Percentiles rank a stretch among this genome's conserved stretches.
Evolutionary conservation across 495 filamentous ascomycete genomes (phyloP).

Genomic region (Penicillium paxilli): DNA sequence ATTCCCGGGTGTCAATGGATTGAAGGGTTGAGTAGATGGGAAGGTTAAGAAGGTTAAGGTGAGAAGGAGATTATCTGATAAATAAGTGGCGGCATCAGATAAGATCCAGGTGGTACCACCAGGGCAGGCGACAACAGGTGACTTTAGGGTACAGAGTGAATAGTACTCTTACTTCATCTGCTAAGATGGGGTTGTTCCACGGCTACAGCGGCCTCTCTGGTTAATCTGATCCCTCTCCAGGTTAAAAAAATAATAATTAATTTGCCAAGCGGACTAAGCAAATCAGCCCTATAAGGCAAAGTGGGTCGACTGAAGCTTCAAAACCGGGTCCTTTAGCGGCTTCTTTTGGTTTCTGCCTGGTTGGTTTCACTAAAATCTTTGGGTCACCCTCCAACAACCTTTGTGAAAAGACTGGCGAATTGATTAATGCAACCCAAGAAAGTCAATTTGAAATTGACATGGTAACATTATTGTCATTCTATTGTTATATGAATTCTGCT

Average conservation of each 20-base stretch:
- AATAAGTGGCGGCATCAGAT: conserved; percentile 15
- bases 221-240: neutral
- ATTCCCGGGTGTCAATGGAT: too few relatives aligned
- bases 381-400: too few relatives aligned
- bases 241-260: neutral
- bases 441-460: neutral
- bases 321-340: neutral
- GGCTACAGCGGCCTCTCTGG: neutral
- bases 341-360: conserved; percentile 12
- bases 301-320: conserved; percentile 1
- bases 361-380: too few relatives aligned
- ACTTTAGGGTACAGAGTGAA: too few relatives aligned
- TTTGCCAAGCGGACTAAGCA: neutral
- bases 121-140: too few relatives aligned
- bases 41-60: neutral
- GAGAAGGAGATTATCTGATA: conserved; percentile 12
- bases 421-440: neutral
- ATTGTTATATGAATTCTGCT: neutral
- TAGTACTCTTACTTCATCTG: too few relatives aligned
- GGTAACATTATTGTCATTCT: neutral
- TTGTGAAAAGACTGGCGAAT: too few relatives aligned
- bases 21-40: too few relatives aligned
- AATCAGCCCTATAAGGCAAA: conserved; percentile 14
- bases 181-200: too few relatives aligned
- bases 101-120: too few relatives aligned